Conservation (phyloP, 306 rosid species). For the Glycine tomentella region DNA sequence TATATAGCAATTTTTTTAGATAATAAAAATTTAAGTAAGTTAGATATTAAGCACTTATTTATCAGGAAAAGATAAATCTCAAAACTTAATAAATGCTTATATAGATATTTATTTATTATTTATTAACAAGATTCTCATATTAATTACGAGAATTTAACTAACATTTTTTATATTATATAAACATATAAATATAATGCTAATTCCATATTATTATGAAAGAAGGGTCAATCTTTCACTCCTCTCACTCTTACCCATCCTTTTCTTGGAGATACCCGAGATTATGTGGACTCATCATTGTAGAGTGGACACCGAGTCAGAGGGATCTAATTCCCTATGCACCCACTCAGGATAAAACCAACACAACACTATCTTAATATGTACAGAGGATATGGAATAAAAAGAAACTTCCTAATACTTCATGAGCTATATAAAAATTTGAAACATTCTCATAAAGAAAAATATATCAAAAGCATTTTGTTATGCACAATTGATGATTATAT, state of each 20-base stretch:
- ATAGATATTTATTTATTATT: too few species aligned
- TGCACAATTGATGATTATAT: background rate
- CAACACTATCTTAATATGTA: constrained; percentile 1
- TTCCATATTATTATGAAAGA: background rate
- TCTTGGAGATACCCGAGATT: constrained; percentile 22
- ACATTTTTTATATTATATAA: too few species aligned
- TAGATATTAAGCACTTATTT: too few species aligned
- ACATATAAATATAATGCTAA: too few species aligned
- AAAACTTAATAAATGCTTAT: too few species aligned
- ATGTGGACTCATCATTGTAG: constrained; percentile 4
- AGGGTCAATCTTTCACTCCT: background rate
- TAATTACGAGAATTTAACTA: too few species aligned
- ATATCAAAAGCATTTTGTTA: background rate
- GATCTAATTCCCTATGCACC: constrained; percentile 13
- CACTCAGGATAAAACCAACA: background rate
- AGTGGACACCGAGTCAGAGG: background rate
- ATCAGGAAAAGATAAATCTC: too few species aligned
- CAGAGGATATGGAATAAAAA: background rate
- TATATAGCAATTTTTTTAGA: too few species aligned
- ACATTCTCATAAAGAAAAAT: too few species aligned
- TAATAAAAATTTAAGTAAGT: too few species aligned
- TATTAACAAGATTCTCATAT: too few species aligned
- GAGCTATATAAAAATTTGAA: background rate
- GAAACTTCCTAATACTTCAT: constrained; percentile 17
- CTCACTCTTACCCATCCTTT: constrained; percentile 15